Percentiles rank a stretch among this genome's conserved stretches.
Evolutionary conservation across 768 basidiomycete species (phyloP).

Genomic region (Calocybe gangraenosa): DNA sequence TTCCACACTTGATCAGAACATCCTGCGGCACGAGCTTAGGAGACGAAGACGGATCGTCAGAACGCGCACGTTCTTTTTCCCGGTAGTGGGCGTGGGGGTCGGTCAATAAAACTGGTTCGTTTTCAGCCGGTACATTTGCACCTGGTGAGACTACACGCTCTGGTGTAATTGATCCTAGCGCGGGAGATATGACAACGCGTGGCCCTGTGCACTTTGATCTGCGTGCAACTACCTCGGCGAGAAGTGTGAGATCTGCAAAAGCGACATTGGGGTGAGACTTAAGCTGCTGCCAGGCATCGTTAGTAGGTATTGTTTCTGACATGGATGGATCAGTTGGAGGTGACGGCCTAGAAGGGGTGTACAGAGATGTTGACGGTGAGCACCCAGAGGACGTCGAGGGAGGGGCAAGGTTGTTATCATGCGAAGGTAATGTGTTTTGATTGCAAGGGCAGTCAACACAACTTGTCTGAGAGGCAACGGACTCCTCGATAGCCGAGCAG

Average conservation of each 20-base stretch:
- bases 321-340: constrained; percentile 9
- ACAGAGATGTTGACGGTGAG: constrained; percentile 2
- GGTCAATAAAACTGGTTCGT: constrained; percentile 38
- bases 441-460: constrained; percentile 55
- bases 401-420: neutral
- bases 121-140: constrained; percentile 13
- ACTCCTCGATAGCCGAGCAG: constrained; percentile 69
- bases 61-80: constrained; percentile 33
- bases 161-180: constrained; percentile 43
- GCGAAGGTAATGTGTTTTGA: neutral
- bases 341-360: constrained; percentile 2
- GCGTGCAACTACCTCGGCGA: constrained; percentile 88
- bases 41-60: constrained; percentile 29
- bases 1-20: constrained; percentile 59
- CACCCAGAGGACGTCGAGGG: neutral
- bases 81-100: constrained; percentile 53
- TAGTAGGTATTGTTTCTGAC: constrained; percentile 68
- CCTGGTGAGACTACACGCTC: constrained; percentile 39
- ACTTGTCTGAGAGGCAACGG: constrained; percentile 45
- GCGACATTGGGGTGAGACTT: constrained; percentile 87
- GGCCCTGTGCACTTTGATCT: constrained; percentile 76
- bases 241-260: constrained; percentile 76
- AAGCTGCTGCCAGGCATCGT: constrained; percentile 79
- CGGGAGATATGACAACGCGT: constrained; percentile 52
- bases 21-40: constrained; percentile 59